Percentiles rank a stretch among this genome's conserved stretches.
Evolutionary conservation across 2,329 filamentous ascomycete species (phyloP).

Genomic region (Cladophialophora immunda): DNA sequence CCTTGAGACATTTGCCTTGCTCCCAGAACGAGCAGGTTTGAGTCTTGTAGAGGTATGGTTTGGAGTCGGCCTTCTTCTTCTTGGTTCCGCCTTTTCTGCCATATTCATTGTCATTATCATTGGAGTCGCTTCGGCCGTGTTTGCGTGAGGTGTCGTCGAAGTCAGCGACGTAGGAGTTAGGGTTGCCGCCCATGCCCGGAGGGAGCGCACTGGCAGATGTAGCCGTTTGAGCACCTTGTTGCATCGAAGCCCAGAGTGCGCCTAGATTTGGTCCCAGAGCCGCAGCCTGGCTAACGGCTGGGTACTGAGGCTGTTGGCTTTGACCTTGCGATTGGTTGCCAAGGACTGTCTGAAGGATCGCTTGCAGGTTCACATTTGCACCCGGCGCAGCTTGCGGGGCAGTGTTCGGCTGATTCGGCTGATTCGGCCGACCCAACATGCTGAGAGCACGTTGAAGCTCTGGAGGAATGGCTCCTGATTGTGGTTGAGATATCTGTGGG

Average conservation of each 20-base stretch:
- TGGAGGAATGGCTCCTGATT: slow-evolving; percentile 27
- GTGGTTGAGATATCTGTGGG: slow-evolving; percentile 43
- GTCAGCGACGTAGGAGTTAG: slow-evolving; percentile 33
- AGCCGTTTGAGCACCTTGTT: slow-evolving; percentile 22
- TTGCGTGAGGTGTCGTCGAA: slow-evolving; percentile 33
- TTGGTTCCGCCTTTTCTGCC: slow-evolving; percentile 34
- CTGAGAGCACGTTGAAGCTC: slow-evolving; percentile 45
- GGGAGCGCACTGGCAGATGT: slow-evolving; percentile 20
- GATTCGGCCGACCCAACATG: slow-evolving; percentile 45
- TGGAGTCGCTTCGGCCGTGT: slow-evolving; percentile 32
- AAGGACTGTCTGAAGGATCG: slow-evolving; percentile 37
- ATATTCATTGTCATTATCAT: slow-evolving; percentile 37
- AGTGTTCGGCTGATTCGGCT: slow-evolving; percentile 41
- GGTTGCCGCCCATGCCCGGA: slow-evolving; percentile 29
- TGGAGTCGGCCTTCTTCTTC: slow-evolving; percentile 35
- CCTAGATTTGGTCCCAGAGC: slow-evolving; percentile 24
- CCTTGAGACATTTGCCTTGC: slow-evolving; percentile 63
- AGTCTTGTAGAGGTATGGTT: slow-evolving; percentile 53
- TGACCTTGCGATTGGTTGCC: slow-evolving; percentile 43
- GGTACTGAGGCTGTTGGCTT: slow-evolving; percentile 32
- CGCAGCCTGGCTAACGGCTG: slow-evolving; percentile 37
- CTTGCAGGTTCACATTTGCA: slow-evolving; percentile 33
- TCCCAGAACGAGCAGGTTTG: slow-evolving; percentile 63
- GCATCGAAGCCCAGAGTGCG: slow-evolving; percentile 33
- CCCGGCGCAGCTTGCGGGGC: slow-evolving; percentile 31